A percentile compares a stretch with the other conserved stretches of the same genome.
Evolutionary conservation across 441 rosid species (phyloP).

Genomic region (Mallotus repandus): DNA sequence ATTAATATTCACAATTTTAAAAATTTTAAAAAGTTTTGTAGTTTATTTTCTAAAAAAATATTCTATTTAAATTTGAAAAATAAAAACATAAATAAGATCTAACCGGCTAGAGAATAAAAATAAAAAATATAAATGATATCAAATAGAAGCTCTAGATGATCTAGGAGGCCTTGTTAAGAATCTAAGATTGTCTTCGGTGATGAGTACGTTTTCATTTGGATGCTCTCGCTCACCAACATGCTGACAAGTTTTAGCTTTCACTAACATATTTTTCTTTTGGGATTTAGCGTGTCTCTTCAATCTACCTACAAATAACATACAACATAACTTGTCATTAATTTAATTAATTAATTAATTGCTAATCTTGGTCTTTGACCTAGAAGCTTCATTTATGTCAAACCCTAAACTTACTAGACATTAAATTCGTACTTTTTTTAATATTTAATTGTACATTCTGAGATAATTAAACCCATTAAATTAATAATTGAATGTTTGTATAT

Average conservation of each 20-base stretch:
- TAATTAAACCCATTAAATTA: neutral
- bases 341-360: neutral
- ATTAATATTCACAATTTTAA: too few relatives aligned
- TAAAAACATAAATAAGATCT: too few relatives aligned
- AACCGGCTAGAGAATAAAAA: too few relatives aligned
- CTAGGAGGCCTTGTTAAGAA: neutral
- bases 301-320: too few relatives aligned
- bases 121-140: too few relatives aligned
- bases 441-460: neutral
- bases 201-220: conserved; percentile 17
- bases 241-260: conserved; percentile 10
- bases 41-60: too few relatives aligned
- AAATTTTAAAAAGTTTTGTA: too few relatives aligned
- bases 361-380: neutral
- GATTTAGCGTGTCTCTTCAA: neutral
- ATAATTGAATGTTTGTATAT: neutral
- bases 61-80: too few relatives aligned
- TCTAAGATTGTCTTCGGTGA: conserved; percentile 8
- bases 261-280: neutral
- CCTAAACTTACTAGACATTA: neutral
- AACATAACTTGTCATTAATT: too few relatives aligned
- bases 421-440: neutral
- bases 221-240: conserved; percentile 8
- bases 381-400: conserved; percentile 7
- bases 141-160: neutral